Percentiles rank a stretch among this genome's conserved stretches.
These are phyloP conservation scores for Ascosphaera pollenicola DNA, from an alignment of 2,329 filamentous ascomycete genomes.

Conservation along the genomic window DNA sequence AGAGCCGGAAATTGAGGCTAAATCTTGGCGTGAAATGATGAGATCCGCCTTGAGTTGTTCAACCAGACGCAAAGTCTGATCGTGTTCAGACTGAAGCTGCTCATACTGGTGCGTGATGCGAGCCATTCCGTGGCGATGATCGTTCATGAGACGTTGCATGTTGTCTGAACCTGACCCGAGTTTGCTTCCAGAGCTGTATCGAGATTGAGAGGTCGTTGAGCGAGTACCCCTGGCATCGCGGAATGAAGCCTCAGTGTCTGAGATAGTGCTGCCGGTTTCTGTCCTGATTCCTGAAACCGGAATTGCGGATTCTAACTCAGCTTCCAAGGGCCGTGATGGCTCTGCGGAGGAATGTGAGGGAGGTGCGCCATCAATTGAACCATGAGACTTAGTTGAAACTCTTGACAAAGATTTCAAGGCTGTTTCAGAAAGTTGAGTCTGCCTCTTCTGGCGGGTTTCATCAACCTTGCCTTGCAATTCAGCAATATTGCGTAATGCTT, in stretches of 20 bases:
- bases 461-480: conserved; percentile 60
- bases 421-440: not conserved
- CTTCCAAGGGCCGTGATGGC: conserved; percentile 68
- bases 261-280: conserved; percentile 7
- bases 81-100: conserved; percentile 64
- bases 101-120: conserved; percentile 57
- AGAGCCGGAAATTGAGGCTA: conserved; percentile 7
- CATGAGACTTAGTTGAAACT: not conserved
- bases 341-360: conserved; percentile 26
- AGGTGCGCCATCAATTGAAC: conserved; percentile 14
- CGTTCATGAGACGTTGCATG: conserved; percentile 45
- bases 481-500: conserved; percentile 59
- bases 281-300: conserved; percentile 20
- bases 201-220: not conserved
- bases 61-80: conserved; percentile 60
- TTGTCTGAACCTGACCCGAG: conserved; percentile 21
- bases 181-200: not conserved
- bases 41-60: conserved; percentile 81
- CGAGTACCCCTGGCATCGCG: conserved; percentile 34
- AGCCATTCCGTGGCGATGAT: conserved; percentile 55
- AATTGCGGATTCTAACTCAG: conserved; percentile 68
- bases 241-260: conserved; percentile 23
- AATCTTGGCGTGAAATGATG: conserved; percentile 40
- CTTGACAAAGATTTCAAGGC: not conserved
- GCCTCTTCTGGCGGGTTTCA: conserved; percentile 44